Conservation (phyloP, 495 filamentous ascomycete species). For the Annulohypoxylon moriforme region DNA sequence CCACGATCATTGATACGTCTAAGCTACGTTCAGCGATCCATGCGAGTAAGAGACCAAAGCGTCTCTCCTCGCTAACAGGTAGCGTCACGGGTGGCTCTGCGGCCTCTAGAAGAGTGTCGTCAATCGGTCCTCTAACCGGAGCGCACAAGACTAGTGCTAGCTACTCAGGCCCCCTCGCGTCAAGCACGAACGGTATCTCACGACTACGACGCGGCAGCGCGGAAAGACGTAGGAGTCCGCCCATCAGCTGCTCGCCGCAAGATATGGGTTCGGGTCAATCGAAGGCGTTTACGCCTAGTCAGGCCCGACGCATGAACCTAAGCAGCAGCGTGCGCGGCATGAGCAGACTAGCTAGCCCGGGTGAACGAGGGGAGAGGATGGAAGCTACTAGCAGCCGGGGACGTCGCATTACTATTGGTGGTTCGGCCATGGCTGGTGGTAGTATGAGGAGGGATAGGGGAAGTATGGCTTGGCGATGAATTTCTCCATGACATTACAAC, state of each 20-base stretch:
- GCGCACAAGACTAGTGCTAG: conserved; percentile 46
- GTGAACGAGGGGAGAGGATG: conserved; percentile 21
- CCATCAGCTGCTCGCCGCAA: conserved; percentile 59
- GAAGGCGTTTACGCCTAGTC: conserved; percentile 52
- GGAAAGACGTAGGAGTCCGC: conserved; percentile 57
- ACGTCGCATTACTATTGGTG: conserved; percentile 50
- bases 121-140: conserved; percentile 40
- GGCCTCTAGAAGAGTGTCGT: conserved; percentile 53
- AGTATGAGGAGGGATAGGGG: conserved; percentile 34
- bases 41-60: conserved; percentile 56
- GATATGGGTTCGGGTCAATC: conserved; percentile 31
- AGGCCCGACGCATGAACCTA: conserved; percentile 60
- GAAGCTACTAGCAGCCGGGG: conserved; percentile 16
- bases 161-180: conserved; percentile 51
- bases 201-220: conserved; percentile 53
- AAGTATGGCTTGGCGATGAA: conserved; percentile 44
- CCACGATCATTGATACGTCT: conserved; percentile 53
- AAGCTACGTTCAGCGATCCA: conserved; percentile 61
- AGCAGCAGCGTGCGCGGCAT: conserved; percentile 50
- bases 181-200: conserved; percentile 60
- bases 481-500: background rate
- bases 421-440: conserved; percentile 35
- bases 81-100: conserved; percentile 36
- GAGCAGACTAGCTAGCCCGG: conserved; percentile 39
- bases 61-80: conserved; percentile 50